Conservation (phyloP, 192 early-diverging fungal genomes). For the Coemansia erecta region DNA sequence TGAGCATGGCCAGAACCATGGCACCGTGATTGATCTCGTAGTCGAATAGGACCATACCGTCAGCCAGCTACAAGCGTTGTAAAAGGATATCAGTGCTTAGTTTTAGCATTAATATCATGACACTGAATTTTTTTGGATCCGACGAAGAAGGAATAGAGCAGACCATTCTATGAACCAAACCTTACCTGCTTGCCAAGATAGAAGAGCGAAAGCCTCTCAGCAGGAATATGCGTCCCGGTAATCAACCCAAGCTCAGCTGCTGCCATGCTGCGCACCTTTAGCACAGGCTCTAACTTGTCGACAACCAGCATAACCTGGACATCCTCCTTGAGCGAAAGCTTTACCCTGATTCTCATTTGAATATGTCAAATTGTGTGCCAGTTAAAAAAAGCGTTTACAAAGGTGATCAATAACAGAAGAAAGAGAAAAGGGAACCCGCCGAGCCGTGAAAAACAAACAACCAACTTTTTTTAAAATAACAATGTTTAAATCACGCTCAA, state of each 20-base stretch:
- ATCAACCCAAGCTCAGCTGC: slow-evolving; percentile 4
- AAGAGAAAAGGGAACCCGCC: no score
- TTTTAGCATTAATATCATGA: not conserved
- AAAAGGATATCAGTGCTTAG: not conserved
- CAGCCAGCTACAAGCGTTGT: slow-evolving; percentile 20
- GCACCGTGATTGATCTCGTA: slow-evolving; percentile 39
- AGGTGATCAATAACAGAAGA: not conserved
- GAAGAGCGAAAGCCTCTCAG: slow-evolving; percentile 22
- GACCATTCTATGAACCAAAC: not conserved
- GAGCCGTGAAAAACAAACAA: not conserved
- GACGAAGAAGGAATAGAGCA: not conserved
- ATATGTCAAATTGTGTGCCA: no score
- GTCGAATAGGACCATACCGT: slow-evolving; percentile 45
- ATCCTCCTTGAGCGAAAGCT: slow-evolving; percentile 8
- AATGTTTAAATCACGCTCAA: not conserved
- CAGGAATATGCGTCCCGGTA: slow-evolving; percentile 3
- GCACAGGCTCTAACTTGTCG: slow-evolving; percentile 17
- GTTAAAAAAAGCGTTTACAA: not conserved
- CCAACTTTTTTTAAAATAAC: not conserved
- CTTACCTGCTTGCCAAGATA: slow-evolving; percentile 46
- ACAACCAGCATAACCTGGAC: slow-evolving; percentile 13
- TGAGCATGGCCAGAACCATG: slow-evolving; percentile 22
- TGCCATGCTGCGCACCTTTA: slow-evolving; percentile 10
- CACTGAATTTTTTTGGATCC: not conserved
- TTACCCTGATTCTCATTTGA: slow-evolving; percentile 23